Base-by-base conservation (phyloP, 2,329 filamentous ascomycete genomes). In the Trichoderma asperellum region DNA sequence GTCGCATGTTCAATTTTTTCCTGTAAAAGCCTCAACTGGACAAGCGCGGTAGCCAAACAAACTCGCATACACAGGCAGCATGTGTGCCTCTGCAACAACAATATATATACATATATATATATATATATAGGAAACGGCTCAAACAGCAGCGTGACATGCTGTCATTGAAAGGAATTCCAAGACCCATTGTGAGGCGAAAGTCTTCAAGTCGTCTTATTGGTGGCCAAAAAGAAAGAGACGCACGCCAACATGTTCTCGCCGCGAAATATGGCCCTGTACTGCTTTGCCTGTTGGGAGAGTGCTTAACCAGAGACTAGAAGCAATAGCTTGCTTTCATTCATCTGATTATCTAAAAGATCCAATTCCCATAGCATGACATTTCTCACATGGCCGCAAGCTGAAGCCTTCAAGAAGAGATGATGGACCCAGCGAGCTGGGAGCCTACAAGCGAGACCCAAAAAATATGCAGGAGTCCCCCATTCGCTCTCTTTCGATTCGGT, bases 1-100 rank as follows among this genome's bases (percentile, higher is more conserved):
- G 61, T 64, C 61, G 61, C 61, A 64, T 56, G 24, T 61, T 52
- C 58, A 18, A 34, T n/a, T 49, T 34, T 59, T 34, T 35, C 24
- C 43, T 34, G 29, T 27, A 35, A 49, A 47, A 29, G 40, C 59
- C 59, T 49, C 47, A 24, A 21, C 47, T 61, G 40, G 59, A 29
- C 32, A 34, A 61, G 40, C 40, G 59, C 59, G 61, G 49, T 18
- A 40, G 21, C 34, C 52, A 32, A 56, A 49, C 52, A 34, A 34
- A 29, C 21, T 32, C 32, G 61, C 61, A 64, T 55, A 40, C 29
- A 14, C 14, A 34, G 61, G 34, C 47, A 55, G 21, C 21, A 40
- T 16, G 35, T 34, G 34, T n/a, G n/a, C 21, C 32, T 29, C 16
- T 55, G 49, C 12, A 37, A 18, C n/a, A 63, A 34, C 10, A 35